phyloP scores from a whole-genome alignment of 306 rosid genomes.

The Dalbergia oliveri region DNA sequence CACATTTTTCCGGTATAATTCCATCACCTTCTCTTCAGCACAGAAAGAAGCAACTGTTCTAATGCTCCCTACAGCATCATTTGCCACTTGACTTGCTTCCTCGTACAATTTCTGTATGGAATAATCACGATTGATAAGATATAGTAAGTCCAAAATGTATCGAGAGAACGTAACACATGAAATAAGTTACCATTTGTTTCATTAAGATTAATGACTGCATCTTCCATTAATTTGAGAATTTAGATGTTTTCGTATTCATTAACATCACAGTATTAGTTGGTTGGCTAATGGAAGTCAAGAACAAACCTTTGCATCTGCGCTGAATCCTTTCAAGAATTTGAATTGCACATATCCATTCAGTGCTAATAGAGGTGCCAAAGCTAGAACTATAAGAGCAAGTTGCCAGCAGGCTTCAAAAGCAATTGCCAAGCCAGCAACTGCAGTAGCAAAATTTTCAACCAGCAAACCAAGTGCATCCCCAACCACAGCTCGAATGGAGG shows the following conservation, averaged over 20 bases:
- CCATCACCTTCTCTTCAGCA: constrained; percentile 88
- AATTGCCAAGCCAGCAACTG: constrained; percentile 57
- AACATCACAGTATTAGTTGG: not conserved
- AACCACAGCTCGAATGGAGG: constrained; percentile 60
- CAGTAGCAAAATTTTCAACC: constrained; percentile 62
- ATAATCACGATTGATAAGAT: not conserved
- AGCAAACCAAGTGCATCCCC: constrained; percentile 70
- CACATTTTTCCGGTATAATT: constrained; percentile 69
- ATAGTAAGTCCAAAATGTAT: not conserved
- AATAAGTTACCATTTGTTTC: not conserved
- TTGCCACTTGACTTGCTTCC: constrained; percentile 88
- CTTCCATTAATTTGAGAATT: constrained; percentile 5
- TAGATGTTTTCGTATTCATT: constrained; percentile 10
- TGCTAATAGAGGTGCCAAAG: constrained; percentile 58
- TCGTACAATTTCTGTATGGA: constrained; percentile 65
- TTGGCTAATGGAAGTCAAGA: constrained; percentile 17
- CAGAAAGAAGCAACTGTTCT: constrained; percentile 87
- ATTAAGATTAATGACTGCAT: not conserved
- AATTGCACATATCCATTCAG: constrained; percentile 58
- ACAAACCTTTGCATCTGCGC: constrained; percentile 67
- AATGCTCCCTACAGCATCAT: constrained; percentile 83
- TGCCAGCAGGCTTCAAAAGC: constrained; percentile 69
- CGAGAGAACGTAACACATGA: not conserved
- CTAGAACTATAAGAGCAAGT: constrained; percentile 67
- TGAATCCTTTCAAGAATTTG: constrained; percentile 65